Base-by-base conservation (phyloP, 1,284 basidiomycete species). In the Melampsora larici-populina region DNA sequence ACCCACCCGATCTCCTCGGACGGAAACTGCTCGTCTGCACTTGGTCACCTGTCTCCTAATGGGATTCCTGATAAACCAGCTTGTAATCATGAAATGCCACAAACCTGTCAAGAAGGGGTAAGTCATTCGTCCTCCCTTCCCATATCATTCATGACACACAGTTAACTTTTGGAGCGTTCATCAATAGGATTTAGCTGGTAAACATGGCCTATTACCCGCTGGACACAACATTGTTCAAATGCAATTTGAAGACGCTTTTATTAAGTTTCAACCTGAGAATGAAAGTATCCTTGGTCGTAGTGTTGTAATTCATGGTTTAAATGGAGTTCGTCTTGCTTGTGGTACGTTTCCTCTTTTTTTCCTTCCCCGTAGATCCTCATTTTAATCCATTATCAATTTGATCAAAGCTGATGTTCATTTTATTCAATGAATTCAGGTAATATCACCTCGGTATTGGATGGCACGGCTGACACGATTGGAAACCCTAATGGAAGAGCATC, bases 361-460 rank as follows among this genome's bases (percentile, higher is more conserved):
- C 11, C 40, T 9, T 43, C 40, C 1, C 11, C 40, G 6, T 9
- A 9, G 13, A 1, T 43, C 13, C 7, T 43, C 40, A 9, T 36
- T 36, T 9, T 9, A 36, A 36, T 13, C 40, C 13, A 43, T 43
- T 11, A 1, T 43, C 11, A 13, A 43, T 4, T 9, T 43, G 40
- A 43, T 43, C 40, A 43, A 43, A 43, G 1, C 40, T 43, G 40
- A 43, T 43, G 40, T 13, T 13, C 40, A 43, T 43, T 11, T 43
- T 11, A 43, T 13, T 13, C 40, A 13, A 43, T 43, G 40, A 43
- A 43, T 43, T 46, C 40, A 72, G 70, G 70, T 43, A 81, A 82
- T 79, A 82, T 82, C 58, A 82, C 79, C 29, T 80, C 80, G 7
- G 62, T 60, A 33, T 62, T 81, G 46, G 82, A 82, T 67, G 81